phyloP scores from a whole-genome alignment of 140 eudicot genomes.

The Senecio squalidus region DNA sequence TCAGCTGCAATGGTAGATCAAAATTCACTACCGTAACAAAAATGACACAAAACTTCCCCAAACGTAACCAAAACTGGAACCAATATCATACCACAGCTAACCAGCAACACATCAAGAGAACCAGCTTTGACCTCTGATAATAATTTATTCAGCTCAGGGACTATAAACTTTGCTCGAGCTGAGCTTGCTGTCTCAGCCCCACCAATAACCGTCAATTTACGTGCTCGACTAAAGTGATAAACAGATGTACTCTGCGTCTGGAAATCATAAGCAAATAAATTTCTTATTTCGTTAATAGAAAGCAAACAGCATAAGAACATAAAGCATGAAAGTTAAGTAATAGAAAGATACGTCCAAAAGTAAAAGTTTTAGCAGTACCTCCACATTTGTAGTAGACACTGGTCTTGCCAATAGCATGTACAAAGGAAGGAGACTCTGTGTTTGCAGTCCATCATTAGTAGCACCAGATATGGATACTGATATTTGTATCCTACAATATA shows the following conservation, averaged over 20 bases:
- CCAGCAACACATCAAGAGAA: slow-evolving; percentile 57
- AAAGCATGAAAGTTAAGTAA: slow-evolving; percentile 9
- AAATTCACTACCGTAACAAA: slow-evolving; percentile 7
- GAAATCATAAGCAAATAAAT: slow-evolving; percentile 18
- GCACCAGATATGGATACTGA: slow-evolving; percentile 67
- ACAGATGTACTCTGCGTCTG: slow-evolving; percentile 59
- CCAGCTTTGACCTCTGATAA: slow-evolving; percentile 54
- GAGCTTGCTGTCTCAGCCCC: slow-evolving; percentile 40
- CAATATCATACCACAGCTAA: slow-evolving; percentile 76
- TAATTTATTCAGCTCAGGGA: slow-evolving; percentile 76
- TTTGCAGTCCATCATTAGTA: slow-evolving; percentile 44
- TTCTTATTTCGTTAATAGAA: slow-evolving; percentile 8
- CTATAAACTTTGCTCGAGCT: slow-evolving; percentile 62
- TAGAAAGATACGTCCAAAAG: slow-evolving; percentile 3
- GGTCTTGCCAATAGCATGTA: slow-evolving; percentile 77
- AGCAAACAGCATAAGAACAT: slow-evolving; percentile 7
- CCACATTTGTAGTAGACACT: slow-evolving; percentile 44
- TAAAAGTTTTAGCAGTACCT: slow-evolving; percentile 42
- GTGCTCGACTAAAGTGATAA: slow-evolving; percentile 64
- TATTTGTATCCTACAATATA: slow-evolving; percentile 68
- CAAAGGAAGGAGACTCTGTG: slow-evolving; percentile 68
- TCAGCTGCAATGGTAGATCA: slow-evolving; percentile 45
- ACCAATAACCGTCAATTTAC: slow-evolving; percentile 40
- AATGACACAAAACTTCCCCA: slow-evolving; percentile 3
- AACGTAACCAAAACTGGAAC: neutral